Conservation (phyloP, 495 filamentous ascomycete species). For the Neurospora pannonica region DNA sequence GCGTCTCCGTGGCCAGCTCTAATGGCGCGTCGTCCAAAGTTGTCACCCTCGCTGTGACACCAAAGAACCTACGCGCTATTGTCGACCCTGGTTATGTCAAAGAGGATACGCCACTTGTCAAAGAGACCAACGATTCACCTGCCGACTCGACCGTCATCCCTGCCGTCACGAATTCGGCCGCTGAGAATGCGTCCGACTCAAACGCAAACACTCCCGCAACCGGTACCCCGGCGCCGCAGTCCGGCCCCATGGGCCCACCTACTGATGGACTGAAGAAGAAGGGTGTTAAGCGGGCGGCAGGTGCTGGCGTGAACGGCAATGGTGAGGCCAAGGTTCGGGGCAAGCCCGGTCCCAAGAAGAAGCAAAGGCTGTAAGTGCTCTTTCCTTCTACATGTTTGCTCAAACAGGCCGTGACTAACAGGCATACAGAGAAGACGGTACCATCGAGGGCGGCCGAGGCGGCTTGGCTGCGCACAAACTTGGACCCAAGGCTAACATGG, state of each 20-base stretch:
- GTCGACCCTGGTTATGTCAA: conserved; percentile 32
- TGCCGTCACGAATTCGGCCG: conserved; percentile 24
- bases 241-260: conserved; percentile 40
- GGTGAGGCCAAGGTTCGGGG: conserved; percentile 53
- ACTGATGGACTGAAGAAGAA: conserved; percentile 52
- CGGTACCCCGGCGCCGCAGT: conserved; percentile 33
- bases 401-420: conserved; percentile 1
- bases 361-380: conserved; percentile 73
- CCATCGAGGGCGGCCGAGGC: conserved; percentile 40
- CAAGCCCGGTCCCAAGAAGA: conserved; percentile 94
- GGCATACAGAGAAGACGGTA: conserved; percentile 49
- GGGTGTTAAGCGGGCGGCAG: conserved; percentile 38
- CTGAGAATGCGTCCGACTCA: conserved; percentile 40
- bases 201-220: conserved; percentile 36
- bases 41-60: conserved; percentile 29
- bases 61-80: conserved; percentile 33
- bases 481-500: conserved; percentile 94
- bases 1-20: conserved; percentile 2
- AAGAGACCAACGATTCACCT: conserved; percentile 19
- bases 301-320: conserved; percentile 39
- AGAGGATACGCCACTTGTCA: conserved; percentile 30
- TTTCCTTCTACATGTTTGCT: not conserved
- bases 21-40: conserved; percentile 19
- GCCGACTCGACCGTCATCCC: conserved; percentile 17
- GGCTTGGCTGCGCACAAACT: conserved; percentile 55